A percentile compares a stretch with the other conserved stretches of the same genome.
Conservation (phyloP, 2,329 filamentous ascomycete species). For the Apiospora saccharicola region DNA sequence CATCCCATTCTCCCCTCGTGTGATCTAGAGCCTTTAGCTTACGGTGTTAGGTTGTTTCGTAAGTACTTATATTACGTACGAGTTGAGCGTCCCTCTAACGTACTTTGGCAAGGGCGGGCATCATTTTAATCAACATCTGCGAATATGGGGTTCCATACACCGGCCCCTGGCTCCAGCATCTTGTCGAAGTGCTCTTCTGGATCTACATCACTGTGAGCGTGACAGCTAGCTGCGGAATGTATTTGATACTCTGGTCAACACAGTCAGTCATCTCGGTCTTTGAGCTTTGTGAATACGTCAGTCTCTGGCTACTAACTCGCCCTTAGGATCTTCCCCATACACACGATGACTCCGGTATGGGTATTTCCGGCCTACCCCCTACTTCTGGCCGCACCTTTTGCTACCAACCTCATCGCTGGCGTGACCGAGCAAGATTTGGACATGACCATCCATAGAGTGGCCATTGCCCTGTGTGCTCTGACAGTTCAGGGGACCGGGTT, state of each 20-base stretch:
- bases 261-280: conserved; percentile 49
- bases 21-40: not conserved
- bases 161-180: conserved; percentile 66
- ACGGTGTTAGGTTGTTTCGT: conserved; percentile 28
- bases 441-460: conserved; percentile 48
- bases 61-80: conserved; percentile 28
- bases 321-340: conserved; percentile 66
- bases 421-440: conserved; percentile 40
- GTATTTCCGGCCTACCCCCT: conserved; percentile 87
- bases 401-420: conserved; percentile 61
- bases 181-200: conserved; percentile 77
- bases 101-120: conserved; percentile 66
- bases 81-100: conserved; percentile 24
- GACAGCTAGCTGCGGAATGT: conserved; percentile 72
- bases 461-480: conserved; percentile 57
- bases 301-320: conserved; percentile 36
- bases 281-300: not conserved
- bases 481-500: conserved; percentile 63
- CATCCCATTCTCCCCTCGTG: not conserved
- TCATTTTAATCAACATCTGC: conserved; percentile 79
- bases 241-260: conserved; percentile 74
- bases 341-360: conserved; percentile 88
- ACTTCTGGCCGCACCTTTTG: conserved; percentile 78
- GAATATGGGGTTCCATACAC: conserved; percentile 74
- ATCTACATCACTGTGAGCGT: conserved; percentile 74